Base-by-base conservation (phyloP, 306 rosid species). In the Vigna reflexopilosa region DNA sequence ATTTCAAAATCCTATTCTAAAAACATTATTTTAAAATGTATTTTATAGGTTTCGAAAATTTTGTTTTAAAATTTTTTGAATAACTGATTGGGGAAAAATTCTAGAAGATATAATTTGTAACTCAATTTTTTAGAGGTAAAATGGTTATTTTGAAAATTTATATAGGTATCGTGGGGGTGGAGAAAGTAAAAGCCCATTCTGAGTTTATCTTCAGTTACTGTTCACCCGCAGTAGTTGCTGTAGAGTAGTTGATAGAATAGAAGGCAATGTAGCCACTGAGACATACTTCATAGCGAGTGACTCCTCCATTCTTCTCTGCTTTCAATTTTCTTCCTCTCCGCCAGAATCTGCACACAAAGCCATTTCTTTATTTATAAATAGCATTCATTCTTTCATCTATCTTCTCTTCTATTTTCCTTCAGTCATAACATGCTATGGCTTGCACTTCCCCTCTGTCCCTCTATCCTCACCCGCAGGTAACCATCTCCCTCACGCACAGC, bases 361-460 rank as follows among this genome's bases (percentile, higher is more conserved):
- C 32, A 4, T 51, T 20, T 34, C 70, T 11, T 20, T 52, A 8
- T 30, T 2, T 9, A 38, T 38, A 51, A 15, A 17, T 19, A 5
- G 9, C 50, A 48, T 62, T 67, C 10, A 77, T 65, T 42, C 52
- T 16, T 1, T 47, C 51, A 34, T 48, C 44, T 64, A 13, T 80
- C 42, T 13, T 0, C 32, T 4, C 5, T 55, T 72, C 79, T 77
- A 77, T 77, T 82, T 71, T 55, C 49, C 75, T 83, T 67, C 86
- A 19, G 47, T 34, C 1, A 19, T 38, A 72, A 38, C 40, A 83
- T 69, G 8, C 83, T 45, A 94, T 94, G 97, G 85, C 81, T 67
- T 89, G 84, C 76, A 55, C 91, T 88, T 89, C 90, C 77, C 82
- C 91, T 4, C 70, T 85, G 74, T 90, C 91, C 78, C 79, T 90